Base-by-base conservation (phyloP, 768 basidiomycete species). In the Boletus rubroflammeus region DNA sequence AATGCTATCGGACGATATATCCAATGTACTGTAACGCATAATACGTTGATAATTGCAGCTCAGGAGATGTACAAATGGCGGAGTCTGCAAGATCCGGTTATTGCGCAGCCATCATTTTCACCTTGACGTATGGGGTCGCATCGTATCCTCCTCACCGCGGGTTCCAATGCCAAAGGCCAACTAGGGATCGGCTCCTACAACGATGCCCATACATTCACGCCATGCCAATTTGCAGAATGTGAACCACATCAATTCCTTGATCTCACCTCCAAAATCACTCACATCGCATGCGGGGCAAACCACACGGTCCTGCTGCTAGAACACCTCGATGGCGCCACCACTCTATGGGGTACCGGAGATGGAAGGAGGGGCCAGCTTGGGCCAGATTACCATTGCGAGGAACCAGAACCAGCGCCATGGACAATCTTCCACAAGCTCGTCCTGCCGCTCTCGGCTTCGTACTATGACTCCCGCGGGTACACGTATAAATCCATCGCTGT, bases 331-430 rank as follows among this genome's bases (percentile, higher is more conserved):
- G 67, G 65, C 13, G 58, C 47, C 1, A 66, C 57, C 13, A 77
- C 81, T 48, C 66, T 94, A 6, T 91, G 89, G 83, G 90, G 84
- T 0, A 81, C 81, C 52, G 94, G 94, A 4, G 85, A 88, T 52
- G 85, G 86, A 21, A 66, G 73, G 1, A 72, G 69, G 47, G 89
- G 90, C 0, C 94, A 96, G 61, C 81, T 95, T 1, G 91, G 90
- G 6, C 73, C 68, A 0, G 62, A 62, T 7, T 76, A 56, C 17
- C 6, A 6, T 4, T 25, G 32, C 50, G 62, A 42, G 47, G 57
- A 43, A 53, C 61, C 19, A 61, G 66, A 45, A 0, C n/a, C 46
- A 25, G 25, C 31, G 2, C 26, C 44, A 6, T 50, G 60, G 56
- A 38, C 74, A 5, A 50, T 76, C 11, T 88, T 91, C 62, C 69